Percentiles rank a stretch among this genome's conserved stretches.
Conservation (phyloP, 495 filamentous ascomycete genomes). For the Talaromyces trachyspermus region DNA sequence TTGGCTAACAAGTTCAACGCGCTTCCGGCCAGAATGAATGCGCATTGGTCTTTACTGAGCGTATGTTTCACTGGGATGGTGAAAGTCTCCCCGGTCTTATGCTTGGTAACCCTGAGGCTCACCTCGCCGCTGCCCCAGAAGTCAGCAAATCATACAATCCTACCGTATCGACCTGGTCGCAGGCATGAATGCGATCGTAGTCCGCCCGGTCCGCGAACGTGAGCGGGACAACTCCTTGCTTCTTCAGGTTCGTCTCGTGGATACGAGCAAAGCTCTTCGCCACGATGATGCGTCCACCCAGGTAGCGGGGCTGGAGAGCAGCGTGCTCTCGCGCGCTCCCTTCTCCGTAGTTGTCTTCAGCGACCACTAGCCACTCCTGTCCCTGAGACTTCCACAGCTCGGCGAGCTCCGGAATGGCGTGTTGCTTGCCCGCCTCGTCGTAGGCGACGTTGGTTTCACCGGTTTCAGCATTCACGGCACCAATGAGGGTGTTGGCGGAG, state of each 20-base stretch:
- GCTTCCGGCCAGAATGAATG: constrained; percentile 87
- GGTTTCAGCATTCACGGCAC: constrained; percentile 84
- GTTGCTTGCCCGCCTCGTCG: constrained; percentile 59
- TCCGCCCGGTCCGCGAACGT: constrained; percentile 82
- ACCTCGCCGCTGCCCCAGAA: constrained; percentile 78
- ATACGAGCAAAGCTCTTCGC: constrained; percentile 91
- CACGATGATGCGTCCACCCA: constrained; percentile 82
- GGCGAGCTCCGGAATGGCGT: constrained; percentile 76
- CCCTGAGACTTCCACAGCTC: constrained; percentile 67
- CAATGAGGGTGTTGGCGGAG: constrained; percentile 90
- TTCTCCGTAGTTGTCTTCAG: constrained; percentile 97
- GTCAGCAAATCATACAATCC: constrained; percentile 76
- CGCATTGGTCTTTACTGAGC: constrained; percentile 78
- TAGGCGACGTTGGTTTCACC: constrained; percentile 88
- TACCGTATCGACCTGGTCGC: constrained; percentile 72
- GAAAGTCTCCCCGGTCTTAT: constrained; percentile 51
- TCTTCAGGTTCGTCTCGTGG: constrained; percentile 98
- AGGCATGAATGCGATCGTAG: constrained; percentile 73
- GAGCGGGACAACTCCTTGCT: constrained; percentile 92
- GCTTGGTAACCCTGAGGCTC: constrained; percentile 53
- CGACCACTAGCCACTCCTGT: constrained; percentile 78
- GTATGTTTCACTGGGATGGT: constrained; percentile 64
- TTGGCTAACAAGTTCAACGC: constrained; percentile 81
- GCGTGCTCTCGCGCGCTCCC: constrained; percentile 93
- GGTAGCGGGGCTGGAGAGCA: constrained; percentile 89